Evolutionary conservation across 495 filamentous ascomycete genomes (phyloP), one percentile per base, ranked within the genome.

Genomic region (Aspergillus ellipticus): DNA sequence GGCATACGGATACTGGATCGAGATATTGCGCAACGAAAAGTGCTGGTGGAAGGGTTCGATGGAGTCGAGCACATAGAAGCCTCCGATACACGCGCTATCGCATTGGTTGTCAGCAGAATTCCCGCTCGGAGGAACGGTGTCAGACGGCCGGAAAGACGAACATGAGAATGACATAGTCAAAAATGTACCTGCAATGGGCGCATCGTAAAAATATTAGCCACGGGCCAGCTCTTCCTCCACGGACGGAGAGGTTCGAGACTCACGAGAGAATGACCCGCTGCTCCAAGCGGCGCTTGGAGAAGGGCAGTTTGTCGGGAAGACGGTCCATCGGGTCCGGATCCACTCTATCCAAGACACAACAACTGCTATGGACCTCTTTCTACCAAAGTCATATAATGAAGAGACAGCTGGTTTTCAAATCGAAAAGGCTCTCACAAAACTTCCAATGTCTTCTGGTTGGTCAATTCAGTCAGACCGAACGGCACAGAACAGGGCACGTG

Each of bases 1-100:
- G 55, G 87, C 86, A 60, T 82, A 90, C 10, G 90, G 90, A 56
- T 92, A 95, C 60, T 81, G 79, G 5, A 88, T 72, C 31, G 80
- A 82, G 50, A 77, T 79, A 58, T 88, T 85, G 28, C 66, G 59
- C 16, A 86, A 72, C n/a, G 83, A 81, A 64, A 82, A 82, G 60
- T 72, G 78, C 64, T 83, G 86, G 63, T 82, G 77, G 69, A 70
- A 80, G n/a, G 79, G 80, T 57, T 82, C 75, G 37, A 81, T 72
- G 22, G 71, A 67, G 62, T 85, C 79, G 55, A 83, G 72, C 50
- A 77, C 74, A 28, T 67, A 78, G 68, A 86, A 84, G 52, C 67
- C 77, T 49, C 70, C 56, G n/a, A 80, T 74, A 58, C 83, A 80
- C 56, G 63, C 64, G 59, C 73, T 74, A 47, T 22, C 39, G 70